These are phyloP conservation scores for Scytalidium sp. DNA, from an alignment of 2,329 filamentous ascomycete genomes.

Conservation along the genomic window DNA sequence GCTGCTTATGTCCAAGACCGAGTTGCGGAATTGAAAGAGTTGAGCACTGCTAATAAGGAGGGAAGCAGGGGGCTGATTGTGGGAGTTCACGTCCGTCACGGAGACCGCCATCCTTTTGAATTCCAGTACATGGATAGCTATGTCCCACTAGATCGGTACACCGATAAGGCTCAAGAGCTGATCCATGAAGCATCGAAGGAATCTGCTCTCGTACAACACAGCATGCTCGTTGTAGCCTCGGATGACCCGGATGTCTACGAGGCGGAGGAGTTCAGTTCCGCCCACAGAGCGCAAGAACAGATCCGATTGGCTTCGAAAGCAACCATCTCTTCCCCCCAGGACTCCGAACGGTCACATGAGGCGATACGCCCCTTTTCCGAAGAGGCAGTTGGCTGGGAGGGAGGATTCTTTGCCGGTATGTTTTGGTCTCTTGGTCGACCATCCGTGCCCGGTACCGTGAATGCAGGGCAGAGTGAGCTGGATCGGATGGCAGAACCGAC, in stretches of 20 bases:
- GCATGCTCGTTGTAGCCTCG: constrained; percentile 65
- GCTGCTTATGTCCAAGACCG: constrained; percentile 60
- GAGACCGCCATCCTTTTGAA: constrained; percentile 75
- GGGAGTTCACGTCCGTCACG: constrained; percentile 76
- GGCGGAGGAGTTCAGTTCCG: constrained; percentile 56
- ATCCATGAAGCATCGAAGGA: constrained; percentile 47
- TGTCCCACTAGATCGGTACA: constrained; percentile 69
- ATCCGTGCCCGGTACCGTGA: constrained; percentile 28
- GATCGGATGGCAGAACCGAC: constrained; percentile 31
- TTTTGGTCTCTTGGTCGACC: constrained; percentile 71
- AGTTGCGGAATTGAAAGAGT: constrained; percentile 50
- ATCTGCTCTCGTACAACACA: constrained; percentile 31
- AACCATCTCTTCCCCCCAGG: constrained; percentile 30
- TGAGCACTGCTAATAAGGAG: constrained; percentile 38
- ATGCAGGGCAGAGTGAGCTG: constrained; percentile 20
- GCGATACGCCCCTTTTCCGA: constrained; percentile 65
- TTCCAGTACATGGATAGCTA: constrained; percentile 76
- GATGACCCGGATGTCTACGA: constrained; percentile 77
- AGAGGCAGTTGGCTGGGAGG: constrained; percentile 81
- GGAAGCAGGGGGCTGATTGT: constrained; percentile 51
- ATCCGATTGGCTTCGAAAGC: constrained; percentile 71
- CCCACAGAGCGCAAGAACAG: constrained; percentile 66
- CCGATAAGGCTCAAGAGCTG: constrained; percentile 54
- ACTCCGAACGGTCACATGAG: constrained; percentile 23
- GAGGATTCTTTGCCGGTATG: constrained; percentile 78